Conservation (phyloP, 345 rosid species). For the Eutrema japonicum region DNA sequence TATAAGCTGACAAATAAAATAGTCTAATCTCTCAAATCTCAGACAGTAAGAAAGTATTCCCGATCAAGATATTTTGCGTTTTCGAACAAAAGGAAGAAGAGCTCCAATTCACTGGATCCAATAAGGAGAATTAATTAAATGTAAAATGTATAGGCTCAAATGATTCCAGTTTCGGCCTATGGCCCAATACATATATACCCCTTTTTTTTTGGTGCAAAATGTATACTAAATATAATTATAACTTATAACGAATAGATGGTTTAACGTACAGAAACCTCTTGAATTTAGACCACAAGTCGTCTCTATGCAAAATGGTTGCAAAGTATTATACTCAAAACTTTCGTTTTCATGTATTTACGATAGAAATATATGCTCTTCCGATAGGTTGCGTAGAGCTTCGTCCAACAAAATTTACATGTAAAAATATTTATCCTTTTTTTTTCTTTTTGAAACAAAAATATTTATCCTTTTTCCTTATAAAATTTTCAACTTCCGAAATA, state of each 20-base stretch:
- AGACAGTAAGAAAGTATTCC: neutral
- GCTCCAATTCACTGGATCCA: neutral
- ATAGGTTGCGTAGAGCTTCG: conserved; percentile 34
- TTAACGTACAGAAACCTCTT: conserved; percentile 13
- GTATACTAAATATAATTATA: neutral
- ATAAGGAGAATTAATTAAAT: neutral
- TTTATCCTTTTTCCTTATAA: neutral
- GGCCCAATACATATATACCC: conserved; percentile 13
- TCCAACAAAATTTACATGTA: conserved; percentile 19
- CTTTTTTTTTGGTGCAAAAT: neutral
- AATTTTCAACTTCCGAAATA: neutral
- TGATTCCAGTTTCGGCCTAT: conserved; percentile 1
- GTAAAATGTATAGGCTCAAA: conserved; percentile 11
- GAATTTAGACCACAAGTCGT: conserved; percentile 29
- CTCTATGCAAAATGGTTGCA: conserved; percentile 30
- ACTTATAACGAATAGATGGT: conserved; percentile 12
- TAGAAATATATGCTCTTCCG: conserved; percentile 26
- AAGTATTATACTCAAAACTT: conserved; percentile 14
- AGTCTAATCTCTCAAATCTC: conserved; percentile 7
- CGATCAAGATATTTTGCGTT: neutral
- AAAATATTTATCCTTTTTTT: neutral
- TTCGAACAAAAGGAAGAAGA: neutral
- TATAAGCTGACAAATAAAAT: conserved; percentile 18
- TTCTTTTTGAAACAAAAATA: neutral
- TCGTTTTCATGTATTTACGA: conserved; percentile 40